Evolutionary conservation across 2,329 filamentous ascomycete species (phyloP).

Genomic region (Tympanopsis confertula): DNA sequence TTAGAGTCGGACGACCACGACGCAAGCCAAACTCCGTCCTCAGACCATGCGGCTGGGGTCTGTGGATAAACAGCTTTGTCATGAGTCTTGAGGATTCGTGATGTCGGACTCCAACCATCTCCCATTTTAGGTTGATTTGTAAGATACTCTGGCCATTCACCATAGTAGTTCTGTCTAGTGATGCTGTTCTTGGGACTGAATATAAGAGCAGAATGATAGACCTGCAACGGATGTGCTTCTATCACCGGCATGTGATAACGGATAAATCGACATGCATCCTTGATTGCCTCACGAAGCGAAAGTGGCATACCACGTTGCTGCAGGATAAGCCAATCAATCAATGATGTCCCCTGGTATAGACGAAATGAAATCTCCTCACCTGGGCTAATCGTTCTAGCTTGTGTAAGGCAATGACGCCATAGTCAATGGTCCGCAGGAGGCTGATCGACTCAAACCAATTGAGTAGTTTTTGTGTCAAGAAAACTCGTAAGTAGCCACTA

Average conservation of each 20-base stretch:
- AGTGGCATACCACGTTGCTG: too few species aligned
- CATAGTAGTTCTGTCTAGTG: conserved; percentile 6
- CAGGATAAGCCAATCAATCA: too few species aligned
- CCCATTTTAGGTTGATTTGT: conserved; percentile 3
- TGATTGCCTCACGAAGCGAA: conserved; percentile 7
- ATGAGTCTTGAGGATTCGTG: conserved; percentile 10
- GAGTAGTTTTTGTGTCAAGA: conserved; percentile 21
- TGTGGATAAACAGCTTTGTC: background rate
- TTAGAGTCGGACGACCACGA: background rate
- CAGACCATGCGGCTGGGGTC: conserved; percentile 7
- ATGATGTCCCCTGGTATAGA: too few species aligned
- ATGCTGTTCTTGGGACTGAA: conserved; percentile 15
- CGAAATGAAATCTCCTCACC: too few species aligned
- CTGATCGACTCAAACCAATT: conserved; percentile 31
- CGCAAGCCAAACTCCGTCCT: background rate
- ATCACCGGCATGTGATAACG: conserved; percentile 11
- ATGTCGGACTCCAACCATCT: conserved; percentile 3
- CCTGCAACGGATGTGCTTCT: conserved; percentile 14
- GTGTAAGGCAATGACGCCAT: conserved; percentile 10
- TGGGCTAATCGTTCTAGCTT: conserved; percentile 7
- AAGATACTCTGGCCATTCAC: conserved; percentile 8
- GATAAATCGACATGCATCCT: conserved; percentile 17
- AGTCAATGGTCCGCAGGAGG: conserved; percentile 12
- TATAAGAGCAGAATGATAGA: conserved; percentile 18
- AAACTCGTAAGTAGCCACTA: conserved; percentile 12